These are phyloP conservation scores for Trypanosoma lewisi DNA, from an alignment of 208 protist genomes.

Conservation along the genomic window DNA sequence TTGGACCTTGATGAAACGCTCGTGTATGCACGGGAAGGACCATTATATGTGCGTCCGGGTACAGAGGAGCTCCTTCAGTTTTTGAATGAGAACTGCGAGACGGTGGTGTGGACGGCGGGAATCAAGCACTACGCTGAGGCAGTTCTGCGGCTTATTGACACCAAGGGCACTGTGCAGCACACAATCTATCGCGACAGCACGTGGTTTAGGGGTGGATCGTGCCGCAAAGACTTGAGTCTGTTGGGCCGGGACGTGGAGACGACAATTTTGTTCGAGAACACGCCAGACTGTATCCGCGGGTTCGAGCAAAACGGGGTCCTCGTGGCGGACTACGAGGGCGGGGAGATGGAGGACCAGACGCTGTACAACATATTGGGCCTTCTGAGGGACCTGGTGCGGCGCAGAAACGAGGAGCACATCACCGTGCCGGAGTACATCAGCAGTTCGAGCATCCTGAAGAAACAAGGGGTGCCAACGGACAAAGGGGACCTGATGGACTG, in stretches of 20 bases:
- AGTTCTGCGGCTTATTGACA: constrained; percentile 83
- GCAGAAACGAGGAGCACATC: constrained; percentile 33
- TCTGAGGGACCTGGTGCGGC: constrained; percentile 69
- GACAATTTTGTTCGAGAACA: constrained; percentile 91
- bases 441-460: constrained; percentile 33
- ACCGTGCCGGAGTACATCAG: constrained; percentile 77
- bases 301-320: constrained; percentile 87
- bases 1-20: constrained; percentile 92
- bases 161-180: constrained; percentile 54
- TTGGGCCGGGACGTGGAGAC: constrained; percentile 73
- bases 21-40: constrained; percentile 80
- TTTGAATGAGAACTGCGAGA: constrained; percentile 77
- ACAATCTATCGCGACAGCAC: constrained; percentile 73
- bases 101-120: constrained; percentile 86
- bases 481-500: constrained; percentile 58
- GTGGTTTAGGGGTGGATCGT: constrained; percentile 65
- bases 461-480: constrained; percentile 61
- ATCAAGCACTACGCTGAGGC: constrained; percentile 84
- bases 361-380: constrained; percentile 60
- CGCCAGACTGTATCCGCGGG: constrained; percentile 85
- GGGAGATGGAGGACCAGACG: constrained; percentile 86
- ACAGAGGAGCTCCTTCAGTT: constrained; percentile 78
- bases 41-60: constrained; percentile 88
- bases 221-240: constrained; percentile 79
- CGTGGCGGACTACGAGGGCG: constrained; percentile 88